phyloP scores from a whole-genome alignment of 2,329 filamentous ascomycete species.

The Cladosporium velox region DNA sequence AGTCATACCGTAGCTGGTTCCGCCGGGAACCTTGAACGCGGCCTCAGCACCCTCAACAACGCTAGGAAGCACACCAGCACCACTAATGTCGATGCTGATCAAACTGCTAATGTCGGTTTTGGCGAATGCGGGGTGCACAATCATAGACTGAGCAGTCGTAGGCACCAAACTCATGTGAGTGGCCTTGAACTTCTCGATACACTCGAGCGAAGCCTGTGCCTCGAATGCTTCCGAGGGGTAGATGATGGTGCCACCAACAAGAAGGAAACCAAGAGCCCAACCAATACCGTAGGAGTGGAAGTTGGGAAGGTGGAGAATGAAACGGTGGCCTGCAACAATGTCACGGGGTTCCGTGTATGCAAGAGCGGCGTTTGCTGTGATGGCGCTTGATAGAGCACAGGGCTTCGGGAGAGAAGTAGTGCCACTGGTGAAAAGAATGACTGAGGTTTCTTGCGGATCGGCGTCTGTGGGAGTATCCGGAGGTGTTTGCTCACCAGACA shows the following conservation, averaged over 20 bases:
- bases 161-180: conserved; percentile 40
- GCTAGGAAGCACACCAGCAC: conserved; percentile 41
- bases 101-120: conserved; percentile 35
- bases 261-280: conserved; percentile 36
- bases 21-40: conserved; percentile 34
- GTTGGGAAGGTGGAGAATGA: conserved; percentile 36
- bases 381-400: conserved; percentile 44
- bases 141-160: conserved; percentile 38
- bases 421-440: conserved; percentile 54
- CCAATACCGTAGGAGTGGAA: conserved; percentile 38
- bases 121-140: conserved; percentile 34
- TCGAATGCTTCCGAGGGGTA: conserved; percentile 37
- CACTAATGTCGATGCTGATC: conserved; percentile 37
- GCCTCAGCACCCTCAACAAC: conserved; percentile 34
- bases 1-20: conserved; percentile 49
- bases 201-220: conserved; percentile 37
- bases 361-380: conserved; percentile 42
- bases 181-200: conserved; percentile 36
- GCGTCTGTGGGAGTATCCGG: conserved; percentile 36
- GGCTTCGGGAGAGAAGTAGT: conserved; percentile 53
- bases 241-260: conserved; percentile 32
- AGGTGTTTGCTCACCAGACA: conserved; percentile 36
- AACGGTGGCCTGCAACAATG: conserved; percentile 32
- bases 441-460: conserved; percentile 35
- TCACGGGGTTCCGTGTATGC: conserved; percentile 33